Evolutionary conservation across 1,139 yeast species (phyloP).

Genomic region (Yamadazyma oceani): DNA sequence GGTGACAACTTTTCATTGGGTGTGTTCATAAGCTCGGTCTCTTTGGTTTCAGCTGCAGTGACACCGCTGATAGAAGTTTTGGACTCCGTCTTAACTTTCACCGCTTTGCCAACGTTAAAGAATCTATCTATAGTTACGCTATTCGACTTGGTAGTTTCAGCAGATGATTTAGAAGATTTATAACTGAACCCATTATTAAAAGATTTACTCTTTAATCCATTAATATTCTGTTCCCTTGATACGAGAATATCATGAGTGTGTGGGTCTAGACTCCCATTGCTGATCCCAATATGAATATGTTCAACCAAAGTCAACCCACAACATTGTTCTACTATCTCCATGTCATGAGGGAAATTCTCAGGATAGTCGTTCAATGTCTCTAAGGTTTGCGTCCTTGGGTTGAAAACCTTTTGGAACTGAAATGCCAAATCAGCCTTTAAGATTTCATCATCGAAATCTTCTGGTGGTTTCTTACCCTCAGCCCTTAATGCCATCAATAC

Average conservation of each 20-base stretch:
- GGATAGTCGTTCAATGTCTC: conserved; percentile 63
- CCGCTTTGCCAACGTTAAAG: conserved; percentile 10
- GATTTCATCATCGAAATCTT: conserved; percentile 59
- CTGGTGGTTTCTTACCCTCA: conserved; percentile 66
- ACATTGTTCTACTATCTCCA: conserved; percentile 50
- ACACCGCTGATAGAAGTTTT: not conserved
- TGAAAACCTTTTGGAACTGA: conserved; percentile 80
- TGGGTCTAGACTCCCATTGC: conserved; percentile 70
- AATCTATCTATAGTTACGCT: conserved; percentile 17
- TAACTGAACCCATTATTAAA: conserved; percentile 11
- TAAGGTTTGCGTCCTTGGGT: conserved; percentile 53
- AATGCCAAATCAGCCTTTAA: conserved; percentile 76
- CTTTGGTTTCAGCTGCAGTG: conserved; percentile 2
- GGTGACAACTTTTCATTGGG: conserved; percentile 23
- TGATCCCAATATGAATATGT: conserved; percentile 53
- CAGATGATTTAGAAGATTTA: not conserved
- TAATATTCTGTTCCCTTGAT: conserved; percentile 44
- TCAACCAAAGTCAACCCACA: conserved; percentile 60
- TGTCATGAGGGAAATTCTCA: conserved; percentile 27
- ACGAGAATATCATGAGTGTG: conserved; percentile 49
- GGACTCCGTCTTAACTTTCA: conserved; percentile 1
- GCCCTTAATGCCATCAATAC: conserved; percentile 57
- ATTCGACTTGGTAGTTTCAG: conserved; percentile 4
- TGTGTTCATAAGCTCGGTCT: conserved; percentile 2
- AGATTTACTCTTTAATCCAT: conserved; percentile 26